These are phyloP conservation scores for Phytopythium boreale DNA, from an alignment of 352 stramenopile species.

Conservation along the genomic window DNA sequence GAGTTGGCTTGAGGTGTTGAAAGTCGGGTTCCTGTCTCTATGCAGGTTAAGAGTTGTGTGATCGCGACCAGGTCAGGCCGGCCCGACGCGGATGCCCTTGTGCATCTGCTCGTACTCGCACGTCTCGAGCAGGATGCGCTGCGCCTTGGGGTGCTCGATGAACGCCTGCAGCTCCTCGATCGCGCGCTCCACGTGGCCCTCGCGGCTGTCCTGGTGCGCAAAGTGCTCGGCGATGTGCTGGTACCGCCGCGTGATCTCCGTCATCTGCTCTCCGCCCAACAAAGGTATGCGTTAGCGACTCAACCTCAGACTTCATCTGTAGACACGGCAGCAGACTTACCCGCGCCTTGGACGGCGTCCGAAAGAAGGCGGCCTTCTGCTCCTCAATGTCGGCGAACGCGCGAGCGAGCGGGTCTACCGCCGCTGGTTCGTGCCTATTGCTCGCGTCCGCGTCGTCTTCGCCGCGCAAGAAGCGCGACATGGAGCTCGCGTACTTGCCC, in stretches of 20 bases:
- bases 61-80: slow-evolving; percentile 20
- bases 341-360: slow-evolving; percentile 60
- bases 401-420: slow-evolving; percentile 34
- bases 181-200: slow-evolving; percentile 66
- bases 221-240: slow-evolving; percentile 70
- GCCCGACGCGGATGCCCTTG: slow-evolving; percentile 69
- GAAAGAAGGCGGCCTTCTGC: slow-evolving; percentile 65
- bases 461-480: slow-evolving; percentile 57
- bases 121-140: slow-evolving; percentile 65
- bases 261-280: slow-evolving; percentile 39
- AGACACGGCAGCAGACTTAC: slow-evolving; percentile 20
- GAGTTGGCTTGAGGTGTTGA: slow-evolving; percentile 8
- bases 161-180: slow-evolving; percentile 75
- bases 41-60: neutral
- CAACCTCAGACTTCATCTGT: neutral
- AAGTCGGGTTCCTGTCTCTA: neutral
- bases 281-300: neutral
- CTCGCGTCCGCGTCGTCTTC: slow-evolving; percentile 52
- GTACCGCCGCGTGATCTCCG: slow-evolving; percentile 71
- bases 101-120: slow-evolving; percentile 57
- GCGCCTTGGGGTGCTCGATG: slow-evolving; percentile 66
- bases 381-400: slow-evolving; percentile 46
- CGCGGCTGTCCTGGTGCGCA: slow-evolving; percentile 51
- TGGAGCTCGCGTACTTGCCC: slow-evolving; percentile 57
- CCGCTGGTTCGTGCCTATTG: slow-evolving; percentile 11